Evolutionary conservation across 495 filamentous ascomycete species (phyloP).

Genomic region (Endocarpon pusillum): DNA sequence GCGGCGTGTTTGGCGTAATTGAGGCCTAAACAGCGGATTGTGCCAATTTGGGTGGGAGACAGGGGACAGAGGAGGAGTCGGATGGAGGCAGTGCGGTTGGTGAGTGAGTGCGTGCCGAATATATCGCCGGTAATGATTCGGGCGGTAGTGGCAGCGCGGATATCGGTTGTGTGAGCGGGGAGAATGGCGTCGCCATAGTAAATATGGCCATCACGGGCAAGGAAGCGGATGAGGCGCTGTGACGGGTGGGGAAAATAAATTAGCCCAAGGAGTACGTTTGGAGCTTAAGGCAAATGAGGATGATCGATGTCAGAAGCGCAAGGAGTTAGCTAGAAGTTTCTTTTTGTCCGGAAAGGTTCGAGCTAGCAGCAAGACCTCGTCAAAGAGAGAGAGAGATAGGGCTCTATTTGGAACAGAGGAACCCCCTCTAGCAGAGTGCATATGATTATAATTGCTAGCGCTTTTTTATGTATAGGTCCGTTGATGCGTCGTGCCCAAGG

Average conservation of each 20-base stretch:
- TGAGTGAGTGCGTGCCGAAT: conserved; percentile 53
- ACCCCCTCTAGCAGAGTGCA: no score
- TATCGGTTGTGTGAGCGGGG: conserved; percentile 45
- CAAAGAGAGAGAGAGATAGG: no score
- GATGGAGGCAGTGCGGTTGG: conserved; percentile 49
- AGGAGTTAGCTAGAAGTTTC: no score
- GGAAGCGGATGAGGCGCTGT: conserved; percentile 64
- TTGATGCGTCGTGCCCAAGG: no score
- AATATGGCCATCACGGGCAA: conserved; percentile 53
- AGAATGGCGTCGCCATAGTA: conserved; percentile 80
- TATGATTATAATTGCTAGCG: no score
- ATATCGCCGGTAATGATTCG: conserved; percentile 55
- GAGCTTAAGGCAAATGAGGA: background rate
- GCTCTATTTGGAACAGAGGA: no score
- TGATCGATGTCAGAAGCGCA: background rate
- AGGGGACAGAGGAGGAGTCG: conserved; percentile 51
- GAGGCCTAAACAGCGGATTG: conserved; percentile 60
- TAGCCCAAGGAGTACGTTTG: background rate
- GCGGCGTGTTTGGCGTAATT: conserved; percentile 73
- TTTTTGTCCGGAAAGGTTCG: conserved; percentile 2
- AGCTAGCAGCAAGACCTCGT: no score
- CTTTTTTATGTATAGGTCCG: no score
- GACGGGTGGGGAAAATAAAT: conserved; percentile 1
- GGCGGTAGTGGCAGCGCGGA: conserved; percentile 47
- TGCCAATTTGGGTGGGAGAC: no score